Conservation (phyloP, 345 rosid species). For the Eucalyptus globulus region DNA sequence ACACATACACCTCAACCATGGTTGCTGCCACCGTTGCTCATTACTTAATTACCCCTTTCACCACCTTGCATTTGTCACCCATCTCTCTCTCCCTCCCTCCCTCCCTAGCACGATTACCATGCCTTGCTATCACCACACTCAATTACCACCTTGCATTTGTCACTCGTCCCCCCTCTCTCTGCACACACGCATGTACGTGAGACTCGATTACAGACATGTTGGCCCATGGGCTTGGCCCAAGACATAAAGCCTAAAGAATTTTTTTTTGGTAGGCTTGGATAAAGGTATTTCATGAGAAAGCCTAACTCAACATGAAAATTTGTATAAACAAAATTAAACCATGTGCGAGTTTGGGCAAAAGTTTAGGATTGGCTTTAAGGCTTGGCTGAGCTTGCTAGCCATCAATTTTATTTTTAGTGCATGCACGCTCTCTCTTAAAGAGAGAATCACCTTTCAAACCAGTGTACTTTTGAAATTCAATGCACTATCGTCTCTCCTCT, state of each 20-base stretch:
- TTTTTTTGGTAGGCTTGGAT: background rate
- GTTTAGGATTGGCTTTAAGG: background rate
- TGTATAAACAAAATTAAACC: background rate
- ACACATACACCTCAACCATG: too few species aligned
- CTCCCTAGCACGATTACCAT: background rate
- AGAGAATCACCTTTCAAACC: background rate
- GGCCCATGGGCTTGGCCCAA: background rate
- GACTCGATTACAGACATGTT: background rate
- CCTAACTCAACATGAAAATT: background rate
- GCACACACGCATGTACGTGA: background rate
- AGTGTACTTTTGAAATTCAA: background rate
- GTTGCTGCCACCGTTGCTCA: background rate
- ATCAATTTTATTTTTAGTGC: background rate
- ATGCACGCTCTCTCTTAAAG: background rate
- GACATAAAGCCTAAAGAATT: background rate
- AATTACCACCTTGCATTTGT: background rate
- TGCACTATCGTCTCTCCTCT: background rate
- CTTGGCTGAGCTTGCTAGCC: background rate
- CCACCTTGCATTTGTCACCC: background rate
- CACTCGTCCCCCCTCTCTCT: background rate
- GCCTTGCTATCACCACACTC: background rate
- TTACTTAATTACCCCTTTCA: background rate
- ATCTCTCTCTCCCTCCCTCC: background rate
- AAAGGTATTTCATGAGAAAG: background rate
- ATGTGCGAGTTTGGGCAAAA: background rate